A percentile compares a stretch with the other conserved stretches of the same genome.
Conservation (phyloP, 2,329 filamentous ascomycete genomes). For the Talaromyces sp. region DNA sequence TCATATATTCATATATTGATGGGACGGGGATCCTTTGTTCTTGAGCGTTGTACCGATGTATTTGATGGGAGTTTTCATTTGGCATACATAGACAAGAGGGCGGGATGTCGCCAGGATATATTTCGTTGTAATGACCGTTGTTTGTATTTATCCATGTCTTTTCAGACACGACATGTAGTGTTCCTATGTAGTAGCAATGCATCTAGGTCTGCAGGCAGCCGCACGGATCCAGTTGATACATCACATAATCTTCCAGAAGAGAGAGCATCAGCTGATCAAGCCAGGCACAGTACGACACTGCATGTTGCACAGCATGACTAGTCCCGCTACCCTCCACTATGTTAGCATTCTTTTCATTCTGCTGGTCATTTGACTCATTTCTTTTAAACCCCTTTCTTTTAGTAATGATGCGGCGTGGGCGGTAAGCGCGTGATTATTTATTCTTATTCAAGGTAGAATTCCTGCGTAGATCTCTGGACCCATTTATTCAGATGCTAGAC, state of each 20-base stretch:
- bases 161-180: too few species aligned
- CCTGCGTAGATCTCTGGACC: background rate
- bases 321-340: background rate
- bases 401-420: background rate
- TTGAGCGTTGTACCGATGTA: background rate
- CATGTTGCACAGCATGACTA: background rate
- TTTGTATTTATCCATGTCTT: background rate
- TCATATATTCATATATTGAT: background rate
- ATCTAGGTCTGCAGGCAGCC: background rate
- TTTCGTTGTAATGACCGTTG: background rate
- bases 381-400: background rate
- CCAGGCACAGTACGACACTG: background rate
- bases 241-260: background rate
- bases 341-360: background rate
- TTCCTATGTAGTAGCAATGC: background rate
- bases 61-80: background rate
- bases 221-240: background rate
- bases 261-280: background rate
- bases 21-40: background rate
- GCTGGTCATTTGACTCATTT: background rate
- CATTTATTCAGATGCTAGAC: background rate
- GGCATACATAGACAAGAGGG: background rate
- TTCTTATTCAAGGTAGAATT: background rate
- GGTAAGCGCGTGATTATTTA: background rate
- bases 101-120: background rate